Evolutionary conservation across 1,139 yeast genomes (phyloP), one percentile per base, ranked within the genome.

Genomic region (Hansenula sp.): DNA sequence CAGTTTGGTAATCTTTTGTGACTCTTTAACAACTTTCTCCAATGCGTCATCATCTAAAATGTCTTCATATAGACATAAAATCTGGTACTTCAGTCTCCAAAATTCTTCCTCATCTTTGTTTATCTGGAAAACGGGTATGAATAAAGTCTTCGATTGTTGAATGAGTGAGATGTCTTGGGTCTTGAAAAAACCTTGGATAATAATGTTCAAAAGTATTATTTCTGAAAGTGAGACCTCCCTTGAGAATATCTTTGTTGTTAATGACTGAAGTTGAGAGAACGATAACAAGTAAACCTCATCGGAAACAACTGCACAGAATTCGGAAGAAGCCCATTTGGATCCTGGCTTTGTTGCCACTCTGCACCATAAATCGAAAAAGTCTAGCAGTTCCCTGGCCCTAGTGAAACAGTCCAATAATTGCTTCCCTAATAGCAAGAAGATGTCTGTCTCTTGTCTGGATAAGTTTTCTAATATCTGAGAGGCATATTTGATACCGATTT

Each of bases 331-430:
- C 66, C 76, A 44, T 16, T 33, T 38, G 4, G 60, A 43, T 2
- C 41, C 34, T 4, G 44, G 40, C 19, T 51, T 46, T 3, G 55
- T 41, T 12, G 72, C 62, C 5, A 71, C 65, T 2, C 53, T 43
- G 13, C 66, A 62, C 84, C 86, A 82, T 13, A 70, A 59, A 0
- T 64, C 60, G 41, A 79, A 67, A 51, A 84, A 84, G 5, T 63
- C 61, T 10, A 63, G 63, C 36, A 80, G 66, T 43, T 83, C 89
- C 66, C 94, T 76, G 7, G 83, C 83, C 51, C 69, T 74, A 5
- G 72, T 66, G 55, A 72, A 76, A 11, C 84, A 75, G 10, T 66
- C 62, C 3, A 80, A 61, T 15, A 82, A 50, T 24, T 68, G 65
- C 2, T 60, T 55, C 40, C 74, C 72, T n/a, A 77, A 55, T 1